Evolutionary conservation across 306 rosid species (phyloP).

Genomic region (Inga oerstediana): DNA sequence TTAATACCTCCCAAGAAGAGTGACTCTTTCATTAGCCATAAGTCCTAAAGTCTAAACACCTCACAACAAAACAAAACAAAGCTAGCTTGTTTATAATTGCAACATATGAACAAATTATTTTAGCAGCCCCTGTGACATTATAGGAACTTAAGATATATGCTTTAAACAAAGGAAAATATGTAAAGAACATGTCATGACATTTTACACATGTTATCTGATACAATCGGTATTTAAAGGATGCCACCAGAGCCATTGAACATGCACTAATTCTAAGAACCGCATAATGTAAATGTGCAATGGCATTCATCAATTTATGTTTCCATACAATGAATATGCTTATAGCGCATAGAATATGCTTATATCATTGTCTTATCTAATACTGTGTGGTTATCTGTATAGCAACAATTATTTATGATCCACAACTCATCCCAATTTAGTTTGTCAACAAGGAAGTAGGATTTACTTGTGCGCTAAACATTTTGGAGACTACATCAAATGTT

Average conservation of each 20-base stretch:
- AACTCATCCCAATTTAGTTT: constrained; percentile 3
- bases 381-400: not conserved
- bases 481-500: constrained; percentile 17
- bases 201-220: not conserved
- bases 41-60: not conserved
- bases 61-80: not conserved
- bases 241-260: constrained; percentile 9
- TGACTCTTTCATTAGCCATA: not conserved
- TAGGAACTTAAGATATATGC: constrained; percentile 10
- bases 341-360: not conserved
- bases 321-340: not conserved
- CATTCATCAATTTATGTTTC: constrained; percentile 2
- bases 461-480: constrained; percentile 10
- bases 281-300: not conserved
- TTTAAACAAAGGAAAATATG: not conserved
- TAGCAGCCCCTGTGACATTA: not conserved
- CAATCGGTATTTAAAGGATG: not conserved
- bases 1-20: not conserved
- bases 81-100: not conserved
- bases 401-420: not conserved
- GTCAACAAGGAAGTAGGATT: not conserved
- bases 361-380: not conserved
- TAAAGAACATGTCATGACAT: not conserved
- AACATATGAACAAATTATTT: not conserved
- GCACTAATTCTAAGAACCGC: not conserved